Base-by-base conservation (phyloP, 805 yeast species). In the Helenozyma baotianmanensis region DNA sequence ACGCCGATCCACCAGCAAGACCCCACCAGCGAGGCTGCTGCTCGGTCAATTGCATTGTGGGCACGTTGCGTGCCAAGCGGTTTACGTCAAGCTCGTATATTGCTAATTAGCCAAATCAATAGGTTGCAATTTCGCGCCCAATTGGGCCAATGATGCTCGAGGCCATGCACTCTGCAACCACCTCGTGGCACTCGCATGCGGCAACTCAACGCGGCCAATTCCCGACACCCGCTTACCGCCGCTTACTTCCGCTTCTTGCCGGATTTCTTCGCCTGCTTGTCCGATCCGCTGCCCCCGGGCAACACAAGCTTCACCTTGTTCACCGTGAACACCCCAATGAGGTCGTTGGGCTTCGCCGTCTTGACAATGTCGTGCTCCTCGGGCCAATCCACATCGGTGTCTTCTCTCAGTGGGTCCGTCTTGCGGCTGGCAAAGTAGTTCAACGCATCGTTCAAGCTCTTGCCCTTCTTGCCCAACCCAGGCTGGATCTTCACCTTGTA, bases 401-500 rank as follows among this genome's bases (percentile, higher is more conserved):
- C 75, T 25, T 68, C 58, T 30, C 72, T 76, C 12, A 48, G 29
- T 8, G 51, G 36, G 34, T 69, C 76, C n/a, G 70, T 51, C 38
- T 74, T 73, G 25, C 69, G 45, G 36, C 60, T 65, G 32, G 62
- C 58, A 51, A 89, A 77, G 46, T 70, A 72, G 34, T 75, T 68
- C 39, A 86, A 48, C 1, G 80, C 69, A 39, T 88, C 96, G 35
- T 71, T 70, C 22, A 86, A 65, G 2, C 92, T 80, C 52, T 92
- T 92, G 2, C 96, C 95, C 53, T 90, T 89, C 55, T 92, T 92
- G 17, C 80, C 78, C 18, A 72, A 66, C 3, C 85, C 85, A 1
- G 95, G 89, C 45, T 79, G 84, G 19, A 90, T 60, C 54, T 90
- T 90, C 22, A 85, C 80, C 54, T 87, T 87, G 60, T 84, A 88